Base-by-base conservation (phyloP, 2,329 filamentous ascomycete genomes). In the Ceratocystis colombiana region DNA sequence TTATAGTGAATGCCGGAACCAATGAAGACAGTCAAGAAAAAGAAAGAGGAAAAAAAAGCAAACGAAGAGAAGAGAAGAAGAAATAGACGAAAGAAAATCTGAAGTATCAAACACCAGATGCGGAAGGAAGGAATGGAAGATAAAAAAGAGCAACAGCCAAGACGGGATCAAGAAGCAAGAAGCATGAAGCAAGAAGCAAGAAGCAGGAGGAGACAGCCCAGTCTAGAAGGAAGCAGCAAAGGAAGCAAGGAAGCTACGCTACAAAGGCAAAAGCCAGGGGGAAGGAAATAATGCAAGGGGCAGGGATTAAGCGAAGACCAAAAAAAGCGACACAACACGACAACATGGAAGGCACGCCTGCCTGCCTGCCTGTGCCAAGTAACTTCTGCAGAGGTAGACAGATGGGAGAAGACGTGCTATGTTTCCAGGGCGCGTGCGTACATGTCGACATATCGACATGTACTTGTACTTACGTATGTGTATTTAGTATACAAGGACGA, bases 101-200 rank as follows among this genome's bases (percentile, higher is more conserved):
- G 22, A 37, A 41, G 45, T 55, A 64, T 64, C 37, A 61, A 45
- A 61, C 30, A 37, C 53, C 53, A 57, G n/a, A 37, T 12, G 37
- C 22, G 57, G 37, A 44, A 53, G 17, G 30, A 66, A 57, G 57
- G n/a, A 66, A 67, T 30, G 20, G 64, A 46, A 20, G 63, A 67
- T 22, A 28, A 57, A 33, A 53, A 62, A 62, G 57, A 37, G 50
- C 41, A 37, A 45, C 48, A 44, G 44, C 44, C 46, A 22, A 45
- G 28, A 61, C 53, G 30, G 59, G 25, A 37, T 28, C 37, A 61
- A 62, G 57, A 44, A 37, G 50, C 41, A 37, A 45, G 46, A 44
- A 33, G 28, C 46, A 61, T 59, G 28, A 22, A 33, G 28, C 46
- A 61, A 8, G 57, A 33, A 33, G 46, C 6, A n/a, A 46, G 45